Percentiles rank a stretch among this genome's conserved stretches.
phyloP scores from a whole-genome alignment of 2,329 filamentous ascomycete genomes.

The Alternaria triticimaculans region DNA sequence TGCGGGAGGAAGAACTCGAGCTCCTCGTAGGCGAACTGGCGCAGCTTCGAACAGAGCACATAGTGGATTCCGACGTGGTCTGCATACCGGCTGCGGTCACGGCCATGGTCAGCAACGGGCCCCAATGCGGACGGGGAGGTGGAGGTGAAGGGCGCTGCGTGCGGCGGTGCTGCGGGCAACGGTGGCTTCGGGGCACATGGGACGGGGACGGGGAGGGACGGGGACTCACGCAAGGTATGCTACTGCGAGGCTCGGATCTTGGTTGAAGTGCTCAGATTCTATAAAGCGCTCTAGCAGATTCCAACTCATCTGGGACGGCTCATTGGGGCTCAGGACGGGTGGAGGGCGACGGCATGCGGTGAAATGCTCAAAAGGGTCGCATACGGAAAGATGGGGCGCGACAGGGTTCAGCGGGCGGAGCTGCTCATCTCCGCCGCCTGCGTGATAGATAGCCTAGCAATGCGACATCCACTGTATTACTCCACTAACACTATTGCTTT shows the following conservation, averaged over 20 bases:
- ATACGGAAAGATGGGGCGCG: conserved; percentile 22
- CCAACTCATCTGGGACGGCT: conserved; percentile 65
- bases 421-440: conserved; percentile 14
- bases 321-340: conserved; percentile 42
- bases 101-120: conserved; percentile 19
- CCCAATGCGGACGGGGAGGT: conserved; percentile 8
- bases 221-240: conserved; percentile 82
- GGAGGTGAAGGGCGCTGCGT: conserved; percentile 17
- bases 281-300: conserved; percentile 89
- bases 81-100: conserved; percentile 73
- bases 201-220: conserved; percentile 47
- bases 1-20: conserved; percentile 90
- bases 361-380: conserved; percentile 29
- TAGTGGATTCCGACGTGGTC: conserved; percentile 91
- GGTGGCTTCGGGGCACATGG: conserved; percentile 29
- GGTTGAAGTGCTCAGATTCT: conserved; percentile 93
- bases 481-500: neutral
- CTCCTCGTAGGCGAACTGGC: conserved; percentile 87
- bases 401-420: conserved; percentile 22
- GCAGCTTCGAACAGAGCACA: conserved; percentile 85
- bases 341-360: conserved; percentile 19
- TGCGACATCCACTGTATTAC: conserved; percentile 4
- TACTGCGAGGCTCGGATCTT: conserved; percentile 85
- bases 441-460: conserved; percentile 6
- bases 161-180: conserved; percentile 30